phyloP scores from a whole-genome alignment of 2,329 filamentous ascomycete species.

The Fusarium buxicola region DNA sequence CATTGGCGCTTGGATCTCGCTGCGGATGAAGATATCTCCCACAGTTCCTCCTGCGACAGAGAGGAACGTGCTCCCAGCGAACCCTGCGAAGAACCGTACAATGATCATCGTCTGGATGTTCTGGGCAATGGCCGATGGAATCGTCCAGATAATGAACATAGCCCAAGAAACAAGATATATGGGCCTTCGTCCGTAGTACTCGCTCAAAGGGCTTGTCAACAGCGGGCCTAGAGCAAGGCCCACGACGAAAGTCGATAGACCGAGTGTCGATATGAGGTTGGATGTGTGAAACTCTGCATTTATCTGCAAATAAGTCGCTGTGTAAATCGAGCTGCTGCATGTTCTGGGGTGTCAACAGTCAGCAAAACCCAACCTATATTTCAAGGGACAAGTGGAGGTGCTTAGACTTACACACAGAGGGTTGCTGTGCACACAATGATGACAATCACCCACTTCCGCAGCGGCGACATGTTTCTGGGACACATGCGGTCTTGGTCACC shows the following conservation, averaged over 20 bases:
- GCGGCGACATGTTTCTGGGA: constrained; percentile 20
- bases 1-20: constrained; percentile 39
- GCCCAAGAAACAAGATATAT: constrained; percentile 79
- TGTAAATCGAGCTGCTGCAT: constrained; percentile 82
- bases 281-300: constrained; percentile 29
- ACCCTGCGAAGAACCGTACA: constrained; percentile 77
- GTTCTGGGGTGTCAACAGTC: constrained; percentile 62
- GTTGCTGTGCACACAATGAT: constrained; percentile 29
- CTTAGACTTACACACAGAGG: constrained; percentile 25
- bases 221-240: constrained; percentile 71
- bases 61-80: constrained; percentile 29
- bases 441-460: constrained; percentile 32
- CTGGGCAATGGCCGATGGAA: constrained; percentile 79
- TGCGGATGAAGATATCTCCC: constrained; percentile 20
- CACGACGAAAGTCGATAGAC: constrained; percentile 37
- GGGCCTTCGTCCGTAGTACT: constrained; percentile 78
- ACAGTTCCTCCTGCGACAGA: constrained; percentile 39
- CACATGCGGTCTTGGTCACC: constrained; percentile 28
- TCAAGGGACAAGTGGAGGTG: no score
- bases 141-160: constrained; percentile 79
- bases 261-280: constrained; percentile 15
- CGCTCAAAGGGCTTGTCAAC: constrained; percentile 68
- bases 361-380: not conserved
- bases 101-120: constrained; percentile 83
- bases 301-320: constrained; percentile 35